phyloP scores from a whole-genome alignment of 2,329 filamentous ascomycete genomes.

The Nemania sp. region DNA sequence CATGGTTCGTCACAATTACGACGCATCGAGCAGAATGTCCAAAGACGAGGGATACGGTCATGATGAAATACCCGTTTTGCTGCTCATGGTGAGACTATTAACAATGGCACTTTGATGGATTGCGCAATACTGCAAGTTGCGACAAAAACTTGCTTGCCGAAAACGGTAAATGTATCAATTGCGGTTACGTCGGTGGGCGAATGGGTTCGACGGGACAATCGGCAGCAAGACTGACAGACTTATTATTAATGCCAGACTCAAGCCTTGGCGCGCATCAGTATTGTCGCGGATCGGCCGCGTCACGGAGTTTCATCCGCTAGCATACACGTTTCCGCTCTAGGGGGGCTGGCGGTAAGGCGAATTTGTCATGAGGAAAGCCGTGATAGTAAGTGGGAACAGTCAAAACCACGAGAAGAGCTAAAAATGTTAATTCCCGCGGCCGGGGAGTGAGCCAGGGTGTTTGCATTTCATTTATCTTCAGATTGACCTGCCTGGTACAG shows the following conservation, averaged over 20 bases:
- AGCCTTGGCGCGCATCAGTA: conserved; percentile 36
- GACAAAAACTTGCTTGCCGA: not conserved
- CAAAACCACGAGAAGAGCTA: conserved; percentile 4
- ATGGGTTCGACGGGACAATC: not conserved
- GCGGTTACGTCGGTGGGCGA: not conserved
- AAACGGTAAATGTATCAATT: conserved; percentile 28
- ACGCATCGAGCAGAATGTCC: not conserved
- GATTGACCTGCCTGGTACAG: conserved; percentile 10
- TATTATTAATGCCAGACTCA: conserved; percentile 20
- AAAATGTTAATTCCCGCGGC: not conserved
- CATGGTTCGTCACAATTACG: not conserved
- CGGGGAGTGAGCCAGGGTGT: not conserved
- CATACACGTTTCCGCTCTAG: conserved; percentile 15
- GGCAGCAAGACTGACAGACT: conserved; percentile 11
- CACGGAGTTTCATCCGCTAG: conserved; percentile 40
- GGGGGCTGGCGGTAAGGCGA: conserved; percentile 11
- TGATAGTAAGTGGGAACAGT: conserved; percentile 16
- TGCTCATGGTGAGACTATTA: not conserved
- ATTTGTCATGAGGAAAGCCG: conserved; percentile 31
- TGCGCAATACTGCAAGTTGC: conserved; percentile 1
- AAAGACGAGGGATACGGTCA: not conserved
- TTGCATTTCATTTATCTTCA: conserved; percentile 8
- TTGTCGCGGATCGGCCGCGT: conserved; percentile 43
- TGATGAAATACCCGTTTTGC: not conserved
- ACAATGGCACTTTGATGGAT: not conserved